Evolutionary conservation across 257 asterid genomes (phyloP).

Genomic region (Rauvolfia tetraphylla): DNA sequence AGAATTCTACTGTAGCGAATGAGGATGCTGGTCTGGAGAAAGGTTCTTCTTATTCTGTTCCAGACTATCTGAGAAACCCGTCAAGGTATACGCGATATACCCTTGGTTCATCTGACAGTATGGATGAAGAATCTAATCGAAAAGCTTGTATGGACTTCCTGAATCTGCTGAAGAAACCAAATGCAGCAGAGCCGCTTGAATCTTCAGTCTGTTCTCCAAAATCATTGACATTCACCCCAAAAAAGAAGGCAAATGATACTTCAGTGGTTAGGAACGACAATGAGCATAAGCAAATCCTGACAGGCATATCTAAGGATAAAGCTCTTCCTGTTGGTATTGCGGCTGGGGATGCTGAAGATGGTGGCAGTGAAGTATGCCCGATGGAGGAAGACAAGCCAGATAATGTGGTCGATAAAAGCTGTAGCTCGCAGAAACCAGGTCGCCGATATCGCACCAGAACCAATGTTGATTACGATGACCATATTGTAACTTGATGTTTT

Average conservation of each 20-base stretch:
- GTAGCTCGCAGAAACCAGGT: slow-evolving; percentile 39
- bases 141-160: slow-evolving; percentile 56
- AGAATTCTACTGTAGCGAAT: slow-evolving; percentile 10
- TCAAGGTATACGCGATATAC: slow-evolving; percentile 70
- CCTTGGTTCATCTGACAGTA: slow-evolving; percentile 46
- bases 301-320: slow-evolving; percentile 31
- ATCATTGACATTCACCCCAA: slow-evolving; percentile 54
- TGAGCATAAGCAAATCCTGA: slow-evolving; percentile 17
- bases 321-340: slow-evolving; percentile 41
- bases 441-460: slow-evolving; percentile 56
- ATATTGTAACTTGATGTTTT: background rate
- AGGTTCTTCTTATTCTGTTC: slow-evolving; percentile 24
- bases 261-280: slow-evolving; percentile 24
- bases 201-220: slow-evolving; percentile 32
- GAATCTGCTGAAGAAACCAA: slow-evolving; percentile 37
- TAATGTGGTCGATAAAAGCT: slow-evolving; percentile 17
- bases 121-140: slow-evolving; percentile 62
- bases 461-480: slow-evolving; percentile 18
- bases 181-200: slow-evolving; percentile 24
- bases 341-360: slow-evolving; percentile 36
- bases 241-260: slow-evolving; percentile 32
- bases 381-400: slow-evolving; percentile 66
- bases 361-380: slow-evolving; percentile 38
- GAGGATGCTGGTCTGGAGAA: background rate
- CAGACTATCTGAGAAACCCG: slow-evolving; percentile 76